Evolutionary conservation across 2,329 filamentous ascomycete species (phyloP).

Genomic region (Talaromyces rugulosus): DNA sequence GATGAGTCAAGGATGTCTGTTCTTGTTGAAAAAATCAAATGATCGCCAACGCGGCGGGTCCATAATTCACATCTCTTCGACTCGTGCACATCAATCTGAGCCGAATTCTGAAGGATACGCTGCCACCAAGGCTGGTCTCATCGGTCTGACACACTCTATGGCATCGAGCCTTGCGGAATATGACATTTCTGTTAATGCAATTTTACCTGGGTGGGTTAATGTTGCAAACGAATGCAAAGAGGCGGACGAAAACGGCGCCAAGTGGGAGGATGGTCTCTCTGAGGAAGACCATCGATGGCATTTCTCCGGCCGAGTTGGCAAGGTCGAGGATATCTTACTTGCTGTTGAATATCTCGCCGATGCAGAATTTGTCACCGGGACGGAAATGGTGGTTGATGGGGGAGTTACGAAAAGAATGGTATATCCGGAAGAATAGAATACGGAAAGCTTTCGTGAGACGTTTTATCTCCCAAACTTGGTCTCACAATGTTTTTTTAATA

Average conservation of each 20-base stretch:
- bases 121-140: slow-evolving; percentile 9
- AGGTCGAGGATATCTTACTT: slow-evolving; percentile 10
- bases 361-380: slow-evolving; percentile 11
- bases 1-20: slow-evolving; percentile 10
- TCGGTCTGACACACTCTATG: slow-evolving; percentile 11
- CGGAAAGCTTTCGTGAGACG: too few species aligned
- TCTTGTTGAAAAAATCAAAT: slow-evolving; percentile 1
- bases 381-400: slow-evolving; percentile 13
- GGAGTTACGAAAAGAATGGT: slow-evolving; percentile 12
- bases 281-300: slow-evolving; percentile 10
- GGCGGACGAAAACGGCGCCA: background rate
- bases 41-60: slow-evolving; percentile 3
- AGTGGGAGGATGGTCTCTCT: slow-evolving; percentile 8
- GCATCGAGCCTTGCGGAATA: slow-evolving; percentile 7
- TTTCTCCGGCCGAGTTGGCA: slow-evolving; percentile 10
- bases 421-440: slow-evolving; percentile 10
- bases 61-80: slow-evolving; percentile 12
- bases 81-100: slow-evolving; percentile 11
- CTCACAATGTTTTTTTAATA: background rate
- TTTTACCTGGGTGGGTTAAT: slow-evolving; percentile 13
- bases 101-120: slow-evolving; percentile 11
- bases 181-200: slow-evolving; percentile 8
- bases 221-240: slow-evolving; percentile 11
- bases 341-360: slow-evolving; percentile 12
- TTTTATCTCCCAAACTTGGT: background rate